Percentiles rank a stretch among this genome's conserved stretches.
Conservation (phyloP, 1,284 basidiomycete species). For the Cerioporus squamosus region DNA sequence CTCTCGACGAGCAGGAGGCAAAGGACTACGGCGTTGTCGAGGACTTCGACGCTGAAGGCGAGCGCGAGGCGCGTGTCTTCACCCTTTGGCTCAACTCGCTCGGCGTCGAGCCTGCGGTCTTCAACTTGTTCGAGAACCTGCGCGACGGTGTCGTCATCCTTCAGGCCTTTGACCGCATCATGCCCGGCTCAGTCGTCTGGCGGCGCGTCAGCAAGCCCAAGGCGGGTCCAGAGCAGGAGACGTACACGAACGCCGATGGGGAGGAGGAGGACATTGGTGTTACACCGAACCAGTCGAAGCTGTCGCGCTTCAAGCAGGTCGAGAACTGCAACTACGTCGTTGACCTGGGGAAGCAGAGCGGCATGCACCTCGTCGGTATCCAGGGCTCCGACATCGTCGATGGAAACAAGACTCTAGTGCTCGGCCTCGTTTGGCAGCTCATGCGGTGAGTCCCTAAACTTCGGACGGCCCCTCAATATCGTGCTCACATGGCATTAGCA, state of each 20-base stretch:
- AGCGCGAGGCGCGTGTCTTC: slow-evolving; percentile 96
- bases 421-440: slow-evolving; percentile 97
- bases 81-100: slow-evolving; percentile 98
- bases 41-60: slow-evolving; percentile 98
- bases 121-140: slow-evolving; percentile 96
- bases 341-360: slow-evolving; percentile 90
- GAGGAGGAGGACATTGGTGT: slow-evolving; percentile 79
- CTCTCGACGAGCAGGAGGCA: slow-evolving; percentile 89
- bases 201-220: slow-evolving; percentile 93
- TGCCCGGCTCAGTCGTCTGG: slow-evolving; percentile 94
- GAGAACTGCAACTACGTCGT: slow-evolving; percentile 98
- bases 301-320: slow-evolving; percentile 96
- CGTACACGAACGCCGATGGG: slow-evolving; percentile 54
- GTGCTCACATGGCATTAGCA: slow-evolving; percentile 42
- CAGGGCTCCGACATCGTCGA: slow-evolving; percentile 98
- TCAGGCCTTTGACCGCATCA: slow-evolving; percentile 96
- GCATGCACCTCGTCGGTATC: slow-evolving; percentile 96
- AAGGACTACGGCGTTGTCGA: slow-evolving; percentile 87
- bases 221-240: slow-evolving; percentile 50
- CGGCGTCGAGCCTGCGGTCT: slow-evolving; percentile 94
- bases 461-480: neutral
- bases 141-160: slow-evolving; percentile 91
- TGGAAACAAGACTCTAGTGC: slow-evolving; percentile 87
- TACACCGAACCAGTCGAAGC: slow-evolving; percentile 78
- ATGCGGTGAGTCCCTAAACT: slow-evolving; percentile 69